phyloP scores from a whole-genome alignment of 2,329 filamentous ascomycete genomes.

The Knufia petricola region DNA sequence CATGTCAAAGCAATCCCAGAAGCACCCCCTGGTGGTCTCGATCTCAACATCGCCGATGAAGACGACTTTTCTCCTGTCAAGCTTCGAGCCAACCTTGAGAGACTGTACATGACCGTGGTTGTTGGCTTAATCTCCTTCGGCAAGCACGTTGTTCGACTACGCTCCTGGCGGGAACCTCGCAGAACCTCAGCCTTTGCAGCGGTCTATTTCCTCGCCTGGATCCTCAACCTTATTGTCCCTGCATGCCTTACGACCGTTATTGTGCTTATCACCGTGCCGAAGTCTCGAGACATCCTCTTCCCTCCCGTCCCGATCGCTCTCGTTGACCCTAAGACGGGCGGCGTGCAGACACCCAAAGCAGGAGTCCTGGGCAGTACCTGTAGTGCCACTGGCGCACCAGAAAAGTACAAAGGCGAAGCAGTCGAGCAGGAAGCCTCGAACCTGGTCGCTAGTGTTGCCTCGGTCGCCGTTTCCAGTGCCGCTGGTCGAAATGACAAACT shows the following conservation, averaged over 20 bases:
- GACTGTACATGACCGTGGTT: conserved; percentile 70
- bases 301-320: conserved; percentile 68
- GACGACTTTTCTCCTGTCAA: conserved; percentile 82
- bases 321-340: conserved; percentile 59
- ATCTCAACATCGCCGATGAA: conserved; percentile 71
- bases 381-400: conserved; percentile 69
- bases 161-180: conserved; percentile 67
- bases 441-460: conserved; percentile 63
- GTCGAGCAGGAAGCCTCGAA: conserved; percentile 76
- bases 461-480: conserved; percentile 63
- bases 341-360: conserved; percentile 65
- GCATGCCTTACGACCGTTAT: conserved; percentile 50
- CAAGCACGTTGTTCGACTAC: conserved; percentile 66
- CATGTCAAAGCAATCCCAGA: conserved; percentile 59
- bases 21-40: conserved; percentile 56
- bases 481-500: conserved; percentile 65
- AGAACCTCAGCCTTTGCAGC: conserved; percentile 58
- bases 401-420: conserved; percentile 74
- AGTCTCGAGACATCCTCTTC: conserved; percentile 55
- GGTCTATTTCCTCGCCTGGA: conserved; percentile 59
- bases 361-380: conserved; percentile 67
- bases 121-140: conserved; percentile 55
- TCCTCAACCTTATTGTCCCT: conserved; percentile 61
- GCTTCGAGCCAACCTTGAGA: conserved; percentile 64
- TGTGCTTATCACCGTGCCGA: conserved; percentile 56